Conservation (phyloP, 2,329 filamentous ascomycete genomes). For the Claviceps sp. region DNA sequence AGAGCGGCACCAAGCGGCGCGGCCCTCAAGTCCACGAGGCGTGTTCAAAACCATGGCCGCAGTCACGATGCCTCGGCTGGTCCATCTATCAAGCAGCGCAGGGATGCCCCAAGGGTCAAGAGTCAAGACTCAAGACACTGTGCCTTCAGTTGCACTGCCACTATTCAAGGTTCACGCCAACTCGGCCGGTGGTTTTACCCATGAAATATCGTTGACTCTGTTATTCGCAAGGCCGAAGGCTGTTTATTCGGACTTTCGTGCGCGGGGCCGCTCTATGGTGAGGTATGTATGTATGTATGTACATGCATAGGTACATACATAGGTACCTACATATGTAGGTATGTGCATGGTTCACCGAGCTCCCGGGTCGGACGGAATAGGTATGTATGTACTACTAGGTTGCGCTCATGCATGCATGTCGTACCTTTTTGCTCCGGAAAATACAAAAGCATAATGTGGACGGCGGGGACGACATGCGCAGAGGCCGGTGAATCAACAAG, state of each 20-base stretch:
- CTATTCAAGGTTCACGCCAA: conserved; percentile 1
- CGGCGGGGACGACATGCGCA: no score
- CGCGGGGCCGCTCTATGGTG: no score
- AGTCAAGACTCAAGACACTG: background rate
- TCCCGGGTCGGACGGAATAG: no score
- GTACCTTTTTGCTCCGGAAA: no score
- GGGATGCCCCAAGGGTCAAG: background rate
- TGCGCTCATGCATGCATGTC: no score
- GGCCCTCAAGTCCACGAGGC: background rate
- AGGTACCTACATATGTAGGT: no score
- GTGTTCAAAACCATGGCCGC: background rate
- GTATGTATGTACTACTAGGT: no score
- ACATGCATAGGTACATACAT: no score
- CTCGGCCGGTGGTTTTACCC: background rate
- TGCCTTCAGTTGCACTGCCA: background rate
- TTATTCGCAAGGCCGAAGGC: background rate
- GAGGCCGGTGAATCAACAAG: no score
- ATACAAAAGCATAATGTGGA: no score
- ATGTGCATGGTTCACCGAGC: no score
- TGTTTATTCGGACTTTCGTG: background rate
- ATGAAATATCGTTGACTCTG: background rate
- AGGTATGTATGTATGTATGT: no score
- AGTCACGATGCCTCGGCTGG: background rate
- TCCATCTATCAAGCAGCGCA: background rate
- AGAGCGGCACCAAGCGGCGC: background rate